phyloP scores from a whole-genome alignment of 2,329 filamentous ascomycete genomes.

The Xylariaceae sp. region DNA sequence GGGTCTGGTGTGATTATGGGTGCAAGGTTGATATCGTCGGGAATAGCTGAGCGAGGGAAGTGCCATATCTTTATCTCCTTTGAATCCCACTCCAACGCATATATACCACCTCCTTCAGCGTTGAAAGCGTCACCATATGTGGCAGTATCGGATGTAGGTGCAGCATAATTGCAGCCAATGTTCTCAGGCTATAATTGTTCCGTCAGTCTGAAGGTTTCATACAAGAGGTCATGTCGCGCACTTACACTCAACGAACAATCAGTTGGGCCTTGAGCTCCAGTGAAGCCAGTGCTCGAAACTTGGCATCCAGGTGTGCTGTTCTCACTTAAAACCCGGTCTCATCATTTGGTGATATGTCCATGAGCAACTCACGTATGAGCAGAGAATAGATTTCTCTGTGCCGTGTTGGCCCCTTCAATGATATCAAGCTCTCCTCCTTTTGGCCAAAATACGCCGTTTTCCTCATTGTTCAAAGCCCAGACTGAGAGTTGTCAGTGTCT shows the following conservation, averaged over 20 bases:
- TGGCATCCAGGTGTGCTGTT: constrained; percentile 35
- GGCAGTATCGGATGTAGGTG: constrained; percentile 49
- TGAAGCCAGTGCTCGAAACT: constrained; percentile 34
- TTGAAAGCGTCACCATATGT: constrained; percentile 73
- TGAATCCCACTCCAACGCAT: constrained; percentile 74
- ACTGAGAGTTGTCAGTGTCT: constrained; percentile 44
- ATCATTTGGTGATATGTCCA: neutral
- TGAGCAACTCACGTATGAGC: constrained; percentile 60
- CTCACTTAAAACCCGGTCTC: neutral
- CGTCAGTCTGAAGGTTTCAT: constrained; percentile 9
- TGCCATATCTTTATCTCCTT: constrained; percentile 77
- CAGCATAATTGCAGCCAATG: constrained; percentile 54
- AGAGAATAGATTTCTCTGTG: constrained; percentile 65
- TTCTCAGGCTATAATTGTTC: constrained; percentile 49
- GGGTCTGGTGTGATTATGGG: constrained; percentile 63
- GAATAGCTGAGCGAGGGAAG: constrained; percentile 71
- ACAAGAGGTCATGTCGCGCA: neutral
- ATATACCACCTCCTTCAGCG: constrained; percentile 68
- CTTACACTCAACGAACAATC: constrained; percentile 41
- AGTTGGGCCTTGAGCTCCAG: constrained; percentile 30
- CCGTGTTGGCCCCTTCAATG: constrained; percentile 72
- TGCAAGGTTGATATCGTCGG: constrained; percentile 65
- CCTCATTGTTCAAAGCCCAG: constrained; percentile 53
- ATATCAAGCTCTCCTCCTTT: constrained; percentile 71
- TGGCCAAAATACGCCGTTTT: constrained; percentile 63